Evolutionary conservation across 805 yeast species (phyloP), one percentile per base, ranked within the genome.

Genomic region (Candida jianshihensis): DNA sequence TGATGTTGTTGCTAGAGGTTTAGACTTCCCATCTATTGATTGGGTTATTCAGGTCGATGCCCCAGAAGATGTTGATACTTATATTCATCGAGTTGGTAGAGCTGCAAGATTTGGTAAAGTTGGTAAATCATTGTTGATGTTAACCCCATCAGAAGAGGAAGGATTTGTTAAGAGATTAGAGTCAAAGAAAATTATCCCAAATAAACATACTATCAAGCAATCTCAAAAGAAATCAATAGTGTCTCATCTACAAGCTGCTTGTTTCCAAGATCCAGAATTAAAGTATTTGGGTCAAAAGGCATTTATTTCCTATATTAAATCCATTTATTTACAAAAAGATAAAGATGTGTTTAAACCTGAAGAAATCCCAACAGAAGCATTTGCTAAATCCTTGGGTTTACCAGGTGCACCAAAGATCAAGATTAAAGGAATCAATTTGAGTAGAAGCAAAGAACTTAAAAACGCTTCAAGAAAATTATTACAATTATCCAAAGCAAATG

Each of bases 1-100:
- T 0, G 99, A 92, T 66, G 96, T 92, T 12, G 97, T 97, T 5
- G 97, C 97, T 0, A 73, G 99, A 56, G 99, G 99, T 19, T 71
- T 92, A 16, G 99, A 92, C 63, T 82, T 92, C 33, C 95, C 97
- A 1, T 90, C 90, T 26, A 96, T 92, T 11, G 97, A 92, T 49
- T 65, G 89, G 41, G 97, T 90, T 5, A 63, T 92, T 17, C 98
- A 92, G 56, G 56, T 90, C 10, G 97, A 92, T 49, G 95, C 96
- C 0, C 99, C 99, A 2, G 79, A 87, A 1, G 96, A 90, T 49
- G 85, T 96, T 0, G 94, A 83, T 50, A 76, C 88, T 50, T 92
- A 90, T 55, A 68, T 90, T 31, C 99, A 92, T 58, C 72, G 99
- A 57, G 86, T 92, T 55, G 99, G 99, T 14, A 73, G 98, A 54